Evolutionary conservation across 768 basidiomycete species (phyloP).

Genomic region (Boletus reticulatus): DNA sequence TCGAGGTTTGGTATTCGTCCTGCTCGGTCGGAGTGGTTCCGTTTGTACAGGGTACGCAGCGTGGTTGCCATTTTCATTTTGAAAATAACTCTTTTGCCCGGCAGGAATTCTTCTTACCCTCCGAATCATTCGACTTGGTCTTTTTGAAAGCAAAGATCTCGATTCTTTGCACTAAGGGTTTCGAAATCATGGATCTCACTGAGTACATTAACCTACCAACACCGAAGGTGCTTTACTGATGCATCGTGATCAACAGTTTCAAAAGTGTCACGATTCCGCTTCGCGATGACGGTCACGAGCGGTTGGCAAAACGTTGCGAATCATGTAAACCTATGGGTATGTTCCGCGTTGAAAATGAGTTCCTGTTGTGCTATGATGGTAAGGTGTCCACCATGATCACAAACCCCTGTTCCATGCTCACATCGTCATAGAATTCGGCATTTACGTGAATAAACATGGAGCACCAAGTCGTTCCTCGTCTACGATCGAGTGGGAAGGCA

Average conservation of each 20-base stretch:
- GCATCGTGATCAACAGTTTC: slow-evolving; percentile 45
- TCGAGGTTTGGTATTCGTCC: slow-evolving; percentile 76
- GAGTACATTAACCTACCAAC: slow-evolving; percentile 55
- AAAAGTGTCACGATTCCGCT: slow-evolving; percentile 89
- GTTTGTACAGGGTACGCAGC: slow-evolving; percentile 67
- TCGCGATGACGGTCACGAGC: slow-evolving; percentile 67
- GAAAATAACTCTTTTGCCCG: not conserved
- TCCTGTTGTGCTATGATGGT: slow-evolving; percentile 89
- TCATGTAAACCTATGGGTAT: slow-evolving; percentile 83
- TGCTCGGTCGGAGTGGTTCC: slow-evolving; percentile 91
- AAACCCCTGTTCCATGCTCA: slow-evolving; percentile 1
- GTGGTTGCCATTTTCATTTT: not conserved
- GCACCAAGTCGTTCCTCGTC: slow-evolving; percentile 68
- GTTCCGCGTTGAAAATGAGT: slow-evolving; percentile 88
- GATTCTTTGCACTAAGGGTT: slow-evolving; percentile 90
- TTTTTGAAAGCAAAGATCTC: slow-evolving; percentile 94
- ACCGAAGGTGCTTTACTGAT: not conserved
- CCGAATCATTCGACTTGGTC: slow-evolving; percentile 85
- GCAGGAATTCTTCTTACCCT: slow-evolving; percentile 90
- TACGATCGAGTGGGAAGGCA: slow-evolving; percentile 94
- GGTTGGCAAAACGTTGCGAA: slow-evolving; percentile 78
- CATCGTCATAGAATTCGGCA: slow-evolving; percentile 67
- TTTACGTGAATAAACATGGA: slow-evolving; percentile 92
- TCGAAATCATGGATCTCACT: slow-evolving; percentile 95
- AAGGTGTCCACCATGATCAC: slow-evolving; percentile 16